Conservation (phyloP, 192 early-diverging fungal species). For the Umbelopsis vinacea region DNA sequence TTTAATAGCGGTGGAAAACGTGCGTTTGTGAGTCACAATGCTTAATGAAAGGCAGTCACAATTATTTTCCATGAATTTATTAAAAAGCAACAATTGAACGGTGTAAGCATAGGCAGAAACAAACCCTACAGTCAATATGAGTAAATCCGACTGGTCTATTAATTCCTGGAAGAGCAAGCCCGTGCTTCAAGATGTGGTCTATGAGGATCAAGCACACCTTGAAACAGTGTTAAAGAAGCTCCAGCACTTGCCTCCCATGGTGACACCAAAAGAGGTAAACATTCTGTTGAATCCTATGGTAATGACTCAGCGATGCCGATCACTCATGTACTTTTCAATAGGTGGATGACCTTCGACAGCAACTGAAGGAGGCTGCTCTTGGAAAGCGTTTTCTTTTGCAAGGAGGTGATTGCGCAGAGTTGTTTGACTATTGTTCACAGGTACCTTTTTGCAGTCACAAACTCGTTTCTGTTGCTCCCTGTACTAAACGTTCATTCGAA, state of each 20-base stretch:
- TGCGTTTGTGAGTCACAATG: no score
- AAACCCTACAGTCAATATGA: background rate
- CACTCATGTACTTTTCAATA: conserved; percentile 28
- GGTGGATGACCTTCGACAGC: conserved; percentile 81
- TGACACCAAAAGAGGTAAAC: conserved; percentile 80
- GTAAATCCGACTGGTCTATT: conserved; percentile 60
- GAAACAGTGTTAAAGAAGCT: conserved; percentile 76
- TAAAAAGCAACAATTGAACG: background rate
- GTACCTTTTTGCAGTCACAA: conserved; percentile 40
- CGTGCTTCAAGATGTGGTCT: conserved; percentile 88
- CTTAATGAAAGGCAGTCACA: no score
- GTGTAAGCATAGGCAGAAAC: background rate
- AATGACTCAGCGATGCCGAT: background rate
- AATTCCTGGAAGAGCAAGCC: conserved; percentile 76
- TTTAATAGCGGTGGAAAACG: no score
- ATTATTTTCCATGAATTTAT: background rate
- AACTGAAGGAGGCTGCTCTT: conserved; percentile 88
- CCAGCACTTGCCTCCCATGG: conserved; percentile 84
- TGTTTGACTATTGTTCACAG: conserved; percentile 97
- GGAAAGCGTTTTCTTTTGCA: conserved; percentile 94
- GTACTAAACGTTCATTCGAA: background rate
- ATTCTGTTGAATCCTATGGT: background rate
- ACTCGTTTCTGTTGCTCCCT: background rate
- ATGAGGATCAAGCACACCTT: conserved; percentile 76
- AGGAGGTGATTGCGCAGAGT: conserved; percentile 98